These are phyloP conservation scores for Paxillus rubicundulus DNA, from an alignment of 768 basidiomycete species.

Conservation along the genomic window DNA sequence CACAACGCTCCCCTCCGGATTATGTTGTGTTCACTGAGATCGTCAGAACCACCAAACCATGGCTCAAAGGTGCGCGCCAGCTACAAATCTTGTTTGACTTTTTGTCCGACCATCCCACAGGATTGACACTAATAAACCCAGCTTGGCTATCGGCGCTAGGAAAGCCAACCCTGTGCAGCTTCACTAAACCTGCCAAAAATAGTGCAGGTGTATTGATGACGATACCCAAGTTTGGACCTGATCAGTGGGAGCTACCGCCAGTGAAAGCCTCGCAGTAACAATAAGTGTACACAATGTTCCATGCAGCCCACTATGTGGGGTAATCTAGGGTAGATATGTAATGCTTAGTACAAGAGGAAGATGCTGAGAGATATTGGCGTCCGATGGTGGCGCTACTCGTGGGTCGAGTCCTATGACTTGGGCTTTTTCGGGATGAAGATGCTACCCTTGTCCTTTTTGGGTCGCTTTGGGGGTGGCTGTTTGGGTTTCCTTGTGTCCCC, in stretches of 20 bases:
- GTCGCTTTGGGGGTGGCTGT: slow-evolving; percentile 30
- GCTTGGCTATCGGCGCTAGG: slow-evolving; percentile 85
- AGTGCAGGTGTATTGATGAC: slow-evolving; percentile 66
- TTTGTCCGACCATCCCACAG: slow-evolving; percentile 36
- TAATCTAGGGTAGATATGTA: slow-evolving; percentile 7
- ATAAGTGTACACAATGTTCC: slow-evolving; percentile 21
- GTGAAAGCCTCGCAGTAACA: slow-evolving; percentile 22
- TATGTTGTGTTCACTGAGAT: slow-evolving; percentile 85
- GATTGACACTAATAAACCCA: slow-evolving; percentile 81
- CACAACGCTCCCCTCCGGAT: slow-evolving; percentile 70
- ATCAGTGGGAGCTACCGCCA: slow-evolving; percentile 85
- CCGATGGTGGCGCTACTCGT: neutral
- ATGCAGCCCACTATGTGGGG: slow-evolving; percentile 6
- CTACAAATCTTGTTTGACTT: neutral
- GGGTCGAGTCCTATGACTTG: slow-evolving; percentile 22
- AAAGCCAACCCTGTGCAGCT: slow-evolving; percentile 77
- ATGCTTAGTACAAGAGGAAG: neutral
- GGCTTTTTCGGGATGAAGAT: slow-evolving; percentile 67
- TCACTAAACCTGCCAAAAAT: slow-evolving; percentile 80
- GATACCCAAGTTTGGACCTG: slow-evolving; percentile 81
- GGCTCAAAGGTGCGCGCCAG: slow-evolving; percentile 67
- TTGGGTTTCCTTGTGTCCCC: slow-evolving; percentile 21
- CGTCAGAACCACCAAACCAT: slow-evolving; percentile 68
- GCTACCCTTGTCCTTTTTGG: slow-evolving; percentile 33
- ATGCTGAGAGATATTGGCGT: neutral